Base-by-base conservation (phyloP, 257 asterid species). In the Fraxinus excelsior region DNA sequence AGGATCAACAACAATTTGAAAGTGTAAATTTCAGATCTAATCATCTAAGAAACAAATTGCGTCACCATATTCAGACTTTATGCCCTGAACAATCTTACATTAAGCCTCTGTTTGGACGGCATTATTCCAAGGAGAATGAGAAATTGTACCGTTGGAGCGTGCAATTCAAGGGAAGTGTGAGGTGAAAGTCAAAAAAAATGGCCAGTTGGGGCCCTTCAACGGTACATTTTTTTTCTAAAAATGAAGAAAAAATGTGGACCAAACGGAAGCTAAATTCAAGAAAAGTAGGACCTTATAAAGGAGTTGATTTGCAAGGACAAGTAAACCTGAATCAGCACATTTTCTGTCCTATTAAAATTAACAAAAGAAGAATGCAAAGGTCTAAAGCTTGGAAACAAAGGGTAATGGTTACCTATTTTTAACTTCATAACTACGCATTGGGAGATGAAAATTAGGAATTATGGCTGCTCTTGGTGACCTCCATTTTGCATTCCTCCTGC, bases 391-490 rank as follows among this genome's bases (percentile, higher is more conserved):
- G 38, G 67, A 51, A 72, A 68, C 13, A 38, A 70, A 37, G 16
- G 26, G 16, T 53, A 21, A 28, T 44, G 35, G 18, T 58, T 80
- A 85, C 91, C 91, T 80, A 72, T 83, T 87, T 56, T 85, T 87
- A 67, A 82, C 83, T 84, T 87, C 91, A 82, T 77, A 60, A 78
- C 91, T 85, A 37, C 88, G 81, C 91, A 87, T 87, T 7, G 91
- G 91, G 12, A 87, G 89, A 79, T 87, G 91, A 46, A 85, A 67
- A 83, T 82, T 76, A 53, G 87, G 85, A 72, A 75, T 53, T n/a
- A 84, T 76, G 32, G 88, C 89, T 42, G 53, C 53, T 44, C 53
- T 44, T 44, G 53, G 53, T 44, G 53, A 12, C 53, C 53, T 44
- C 53, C 53, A 44, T 13, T 13, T 44, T 44, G 53, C 53, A 44